Evolutionary conservation across 139 green algal genomes (phyloP).

Genomic region (Closterium sp.): DNA sequence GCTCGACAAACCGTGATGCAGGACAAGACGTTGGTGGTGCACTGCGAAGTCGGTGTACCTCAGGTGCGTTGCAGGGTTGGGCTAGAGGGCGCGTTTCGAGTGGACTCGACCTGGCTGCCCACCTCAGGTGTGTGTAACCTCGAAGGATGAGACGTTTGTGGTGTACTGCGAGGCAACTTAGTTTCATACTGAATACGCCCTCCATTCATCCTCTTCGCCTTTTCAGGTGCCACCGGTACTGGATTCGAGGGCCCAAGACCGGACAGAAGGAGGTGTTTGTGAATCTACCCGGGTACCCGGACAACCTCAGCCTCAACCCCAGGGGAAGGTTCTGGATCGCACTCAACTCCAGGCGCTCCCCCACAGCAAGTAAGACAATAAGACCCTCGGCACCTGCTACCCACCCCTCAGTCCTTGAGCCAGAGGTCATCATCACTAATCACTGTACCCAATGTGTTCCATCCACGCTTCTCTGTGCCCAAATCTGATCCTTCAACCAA

Average conservation of each 20-base stretch:
- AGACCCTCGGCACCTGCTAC: not conserved
- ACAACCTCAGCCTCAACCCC: slow-evolving; percentile 41
- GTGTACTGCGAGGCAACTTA: no score
- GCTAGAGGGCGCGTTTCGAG: no score
- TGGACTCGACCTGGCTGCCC: no score
- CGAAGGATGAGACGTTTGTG: no score
- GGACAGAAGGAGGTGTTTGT: slow-evolving; percentile 36
- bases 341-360: slow-evolving; percentile 35
- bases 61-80: no score
- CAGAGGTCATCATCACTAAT: not conserved
- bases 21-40: no score
- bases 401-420: not conserved
- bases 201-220: not conserved
- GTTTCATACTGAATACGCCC: no score
- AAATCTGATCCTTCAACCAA: not conserved
- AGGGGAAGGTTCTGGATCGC: slow-evolving; percentile 43
- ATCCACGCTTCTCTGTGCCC: not conserved
- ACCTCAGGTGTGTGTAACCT: no score
- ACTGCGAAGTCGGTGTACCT: no score
- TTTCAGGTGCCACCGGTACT: slow-evolving; percentile 46
- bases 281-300: slow-evolving; percentile 34
- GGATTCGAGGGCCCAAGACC: slow-evolving; percentile 41
- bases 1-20: no score
- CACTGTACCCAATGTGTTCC: not conserved
- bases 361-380: slow-evolving; percentile 25